Evolutionary conservation across 345 rosid genomes (phyloP).

Genomic region (Citrus australasica): DNA sequence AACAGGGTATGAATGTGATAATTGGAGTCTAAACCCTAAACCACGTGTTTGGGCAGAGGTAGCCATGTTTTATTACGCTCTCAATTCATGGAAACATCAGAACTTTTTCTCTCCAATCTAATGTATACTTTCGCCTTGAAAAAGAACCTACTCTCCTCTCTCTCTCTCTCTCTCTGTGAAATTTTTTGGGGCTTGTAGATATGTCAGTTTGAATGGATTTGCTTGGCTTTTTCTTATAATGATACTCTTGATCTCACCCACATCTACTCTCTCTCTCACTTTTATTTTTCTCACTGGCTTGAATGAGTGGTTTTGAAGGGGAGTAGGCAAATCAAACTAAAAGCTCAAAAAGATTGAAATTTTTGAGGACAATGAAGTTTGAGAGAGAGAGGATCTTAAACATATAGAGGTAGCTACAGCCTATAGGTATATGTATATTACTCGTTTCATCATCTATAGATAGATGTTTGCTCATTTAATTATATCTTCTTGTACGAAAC

Average conservation of each 20-base stretch:
- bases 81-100: conserved; percentile 13
- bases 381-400: neutral
- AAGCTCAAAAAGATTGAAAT: neutral
- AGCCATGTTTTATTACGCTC: conserved; percentile 7
- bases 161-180: neutral
- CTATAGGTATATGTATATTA: too few species aligned
- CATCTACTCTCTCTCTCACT: conserved; percentile 3
- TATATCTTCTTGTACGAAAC: neutral
- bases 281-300: conserved; percentile 19
- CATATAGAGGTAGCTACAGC: neutral
- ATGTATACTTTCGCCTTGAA: conserved; percentile 12
- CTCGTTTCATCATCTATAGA: too few species aligned
- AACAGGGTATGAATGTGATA: conserved; percentile 13
- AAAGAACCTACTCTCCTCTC: neutral
- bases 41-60: conserved; percentile 27
- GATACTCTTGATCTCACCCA: conserved; percentile 13
- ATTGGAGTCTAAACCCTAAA: conserved; percentile 26
- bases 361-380: neutral
- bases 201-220: conserved; percentile 38
- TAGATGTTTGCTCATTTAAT: neutral
- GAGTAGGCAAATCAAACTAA: conserved; percentile 2
- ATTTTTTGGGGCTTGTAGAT: conserved; percentile 26
- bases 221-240: conserved; percentile 32
- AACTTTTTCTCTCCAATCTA: conserved; percentile 9
- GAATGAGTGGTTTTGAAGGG: conserved; percentile 34